These are phyloP conservation scores for Hericium rajendrae DNA, from an alignment of 768 basidiomycete genomes.

Conservation along the genomic window DNA sequence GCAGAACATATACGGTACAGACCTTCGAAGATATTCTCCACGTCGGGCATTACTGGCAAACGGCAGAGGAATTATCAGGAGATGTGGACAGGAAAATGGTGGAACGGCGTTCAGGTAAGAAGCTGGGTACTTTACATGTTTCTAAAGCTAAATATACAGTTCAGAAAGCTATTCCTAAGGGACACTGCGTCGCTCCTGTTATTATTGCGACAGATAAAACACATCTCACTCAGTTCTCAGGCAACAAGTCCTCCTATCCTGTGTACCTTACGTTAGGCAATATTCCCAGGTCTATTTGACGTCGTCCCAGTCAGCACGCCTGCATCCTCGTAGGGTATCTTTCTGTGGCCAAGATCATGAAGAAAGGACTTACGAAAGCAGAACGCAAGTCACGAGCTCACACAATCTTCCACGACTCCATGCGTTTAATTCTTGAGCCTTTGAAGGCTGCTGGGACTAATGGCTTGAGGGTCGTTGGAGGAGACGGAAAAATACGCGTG, in stretches of 20 bases:
- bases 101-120: conserved; percentile 18
- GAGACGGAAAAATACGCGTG: conserved; percentile 14
- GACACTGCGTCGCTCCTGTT: conserved; percentile 9
- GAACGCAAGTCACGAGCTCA: neutral
- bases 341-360: conserved; percentile 12
- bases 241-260: conserved; percentile 16
- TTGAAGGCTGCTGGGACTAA: neutral
- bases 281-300: conserved; percentile 10
- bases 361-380: conserved; percentile 6
- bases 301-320: conserved; percentile 12
- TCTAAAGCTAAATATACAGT: neutral
- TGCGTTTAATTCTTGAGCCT: neutral
- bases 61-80: conserved; percentile 7
- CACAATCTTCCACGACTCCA: conserved; percentile 9
- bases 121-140: neutral
- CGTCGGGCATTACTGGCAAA: neutral
- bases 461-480: conserved; percentile 12
- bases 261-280: conserved; percentile 12
- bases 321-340: conserved; percentile 22
- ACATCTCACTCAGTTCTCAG: conserved; percentile 13
- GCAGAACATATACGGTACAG: neutral
- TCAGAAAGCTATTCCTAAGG: neutral
- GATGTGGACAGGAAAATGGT: conserved; percentile 19
- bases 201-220: conserved; percentile 19
- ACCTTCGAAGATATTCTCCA: neutral